A percentile compares a stretch with the other conserved stretches of the same genome.
Conservation (phyloP, 805 yeast species). For the Clavispora vitiphila region DNA sequence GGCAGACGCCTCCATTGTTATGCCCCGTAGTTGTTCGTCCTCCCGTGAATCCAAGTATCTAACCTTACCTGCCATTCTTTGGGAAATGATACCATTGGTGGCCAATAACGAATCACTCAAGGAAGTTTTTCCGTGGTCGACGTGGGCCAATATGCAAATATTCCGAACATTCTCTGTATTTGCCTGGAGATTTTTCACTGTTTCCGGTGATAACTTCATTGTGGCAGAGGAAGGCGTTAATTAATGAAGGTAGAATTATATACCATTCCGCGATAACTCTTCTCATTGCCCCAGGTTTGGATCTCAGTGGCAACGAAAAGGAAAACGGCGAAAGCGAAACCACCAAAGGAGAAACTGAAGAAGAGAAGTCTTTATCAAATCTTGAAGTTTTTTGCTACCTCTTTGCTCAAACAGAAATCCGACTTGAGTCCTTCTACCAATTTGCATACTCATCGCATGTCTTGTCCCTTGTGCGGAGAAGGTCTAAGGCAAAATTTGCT, state of each 20-base stretch:
- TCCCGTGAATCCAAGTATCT: slow-evolving; percentile 89
- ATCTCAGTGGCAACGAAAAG: not conserved
- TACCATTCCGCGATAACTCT: slow-evolving; percentile 1
- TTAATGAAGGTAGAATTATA: not conserved
- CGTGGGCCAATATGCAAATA: slow-evolving; percentile 95
- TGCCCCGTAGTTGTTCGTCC: slow-evolving; percentile 94
- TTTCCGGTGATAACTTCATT: slow-evolving; percentile 59
- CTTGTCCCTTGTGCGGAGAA: slow-evolving; percentile 27
- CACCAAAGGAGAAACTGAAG: too few species aligned
- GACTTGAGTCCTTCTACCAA: not conserved
- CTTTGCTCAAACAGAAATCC: too few species aligned
- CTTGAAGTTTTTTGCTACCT: not conserved
- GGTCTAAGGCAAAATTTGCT: slow-evolving; percentile 21
- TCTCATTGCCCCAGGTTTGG: not conserved
- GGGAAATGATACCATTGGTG: slow-evolving; percentile 94
- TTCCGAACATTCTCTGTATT: slow-evolving; percentile 72
- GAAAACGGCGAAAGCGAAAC: too few species aligned
- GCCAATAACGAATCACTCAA: slow-evolving; percentile 88
- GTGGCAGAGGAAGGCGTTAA: slow-evolving; percentile 1
- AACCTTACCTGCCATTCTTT: slow-evolving; percentile 90
- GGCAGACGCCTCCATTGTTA: slow-evolving; percentile 96
- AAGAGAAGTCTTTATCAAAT: not conserved
- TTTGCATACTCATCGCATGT: slow-evolving; percentile 10
- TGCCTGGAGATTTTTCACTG: slow-evolving; percentile 61
- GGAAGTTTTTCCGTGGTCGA: slow-evolving; percentile 97